Conservation (phyloP, 352 stramenopile genomes). For the Pythium dissimile region DNA sequence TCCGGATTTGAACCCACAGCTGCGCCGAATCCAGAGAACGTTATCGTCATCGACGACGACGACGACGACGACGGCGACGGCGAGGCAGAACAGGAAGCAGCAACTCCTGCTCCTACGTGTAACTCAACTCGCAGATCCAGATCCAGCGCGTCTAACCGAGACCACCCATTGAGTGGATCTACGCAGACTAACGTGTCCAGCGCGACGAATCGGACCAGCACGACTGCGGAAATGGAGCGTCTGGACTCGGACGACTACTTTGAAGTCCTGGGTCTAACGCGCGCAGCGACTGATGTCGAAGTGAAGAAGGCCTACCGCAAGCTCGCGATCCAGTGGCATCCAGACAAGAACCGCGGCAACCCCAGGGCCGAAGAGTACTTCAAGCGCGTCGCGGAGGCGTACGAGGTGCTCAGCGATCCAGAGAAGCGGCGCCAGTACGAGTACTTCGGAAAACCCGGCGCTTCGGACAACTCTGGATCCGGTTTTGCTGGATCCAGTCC, state of each 20-base stretch:
- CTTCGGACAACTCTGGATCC: slow-evolving; percentile 4
- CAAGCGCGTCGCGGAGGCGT: slow-evolving; percentile 87
- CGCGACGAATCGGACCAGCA: background rate
- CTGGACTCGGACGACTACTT: slow-evolving; percentile 80
- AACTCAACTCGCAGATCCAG: background rate
- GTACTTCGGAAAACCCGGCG: slow-evolving; percentile 32
- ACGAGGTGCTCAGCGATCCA: slow-evolving; percentile 82
- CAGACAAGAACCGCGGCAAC: slow-evolving; percentile 90
- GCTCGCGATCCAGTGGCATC: slow-evolving; percentile 89
- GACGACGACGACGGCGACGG: background rate
- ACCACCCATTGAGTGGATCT: background rate
- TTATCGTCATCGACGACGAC: slow-evolving; percentile 17
- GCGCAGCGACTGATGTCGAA: slow-evolving; percentile 39
- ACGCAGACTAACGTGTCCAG: background rate
- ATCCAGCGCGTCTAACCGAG: background rate
- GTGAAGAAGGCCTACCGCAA: slow-evolving; percentile 67
- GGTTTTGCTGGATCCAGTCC: background rate
- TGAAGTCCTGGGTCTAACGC: slow-evolving; percentile 43
- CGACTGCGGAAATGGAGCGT: slow-evolving; percentile 27
- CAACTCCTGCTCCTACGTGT: background rate
- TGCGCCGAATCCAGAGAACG: slow-evolving; percentile 4
- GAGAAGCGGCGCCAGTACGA: slow-evolving; percentile 62
- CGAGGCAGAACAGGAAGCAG: background rate
- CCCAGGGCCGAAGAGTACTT: slow-evolving; percentile 86
- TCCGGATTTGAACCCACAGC: background rate